Percentiles rank a stretch among this genome's conserved stretches.
Conservation (phyloP, 371 early-diverging fungal genomes). For the Mucor piriformis region DNA sequence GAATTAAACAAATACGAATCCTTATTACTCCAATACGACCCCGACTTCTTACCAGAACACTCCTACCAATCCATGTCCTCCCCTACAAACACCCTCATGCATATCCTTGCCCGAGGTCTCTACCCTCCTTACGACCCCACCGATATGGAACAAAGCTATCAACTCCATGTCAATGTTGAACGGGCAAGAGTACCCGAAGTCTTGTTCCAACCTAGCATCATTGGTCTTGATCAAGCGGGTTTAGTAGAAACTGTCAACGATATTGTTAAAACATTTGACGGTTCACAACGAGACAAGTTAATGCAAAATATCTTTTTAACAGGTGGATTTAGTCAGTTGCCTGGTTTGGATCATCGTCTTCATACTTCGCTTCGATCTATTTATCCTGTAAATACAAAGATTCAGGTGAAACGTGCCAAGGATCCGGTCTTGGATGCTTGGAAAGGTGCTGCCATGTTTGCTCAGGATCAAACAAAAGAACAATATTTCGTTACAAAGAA, state of each 20-base stretch:
- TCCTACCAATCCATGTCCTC: conserved; percentile 52
- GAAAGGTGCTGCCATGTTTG: conserved; percentile 79
- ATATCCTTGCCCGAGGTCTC: conserved; percentile 57
- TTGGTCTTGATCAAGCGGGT: conserved; percentile 90
- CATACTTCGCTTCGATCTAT: conserved; percentile 60
- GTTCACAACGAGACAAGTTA: conserved; percentile 43
- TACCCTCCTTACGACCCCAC: conserved; percentile 70
- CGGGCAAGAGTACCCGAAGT: conserved; percentile 86
- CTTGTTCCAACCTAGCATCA: conserved; percentile 83
- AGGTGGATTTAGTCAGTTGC: conserved; percentile 72
- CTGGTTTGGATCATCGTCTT: conserved; percentile 69
- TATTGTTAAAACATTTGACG: conserved; percentile 65
- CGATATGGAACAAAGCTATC: conserved; percentile 67
- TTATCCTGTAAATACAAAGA: conserved; percentile 61
- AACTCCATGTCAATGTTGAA: conserved; percentile 88
- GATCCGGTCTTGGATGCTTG: conserved; percentile 84
- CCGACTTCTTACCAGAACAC: conserved; percentile 66
- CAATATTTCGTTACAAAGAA: conserved; percentile 59
- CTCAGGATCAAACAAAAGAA: conserved; percentile 33
- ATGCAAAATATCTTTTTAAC: conserved; percentile 78
- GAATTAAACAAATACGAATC: conserved; percentile 71
- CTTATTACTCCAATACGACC: conserved; percentile 71
- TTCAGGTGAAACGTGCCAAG: conserved; percentile 65
- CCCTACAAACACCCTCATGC: conserved; percentile 51
- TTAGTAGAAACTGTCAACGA: conserved; percentile 76